A percentile compares a stretch with the other conserved stretches of the same genome.
phyloP scores from a whole-genome alignment of 495 filamentous ascomycete genomes.

The Penicillium goetzii region DNA sequence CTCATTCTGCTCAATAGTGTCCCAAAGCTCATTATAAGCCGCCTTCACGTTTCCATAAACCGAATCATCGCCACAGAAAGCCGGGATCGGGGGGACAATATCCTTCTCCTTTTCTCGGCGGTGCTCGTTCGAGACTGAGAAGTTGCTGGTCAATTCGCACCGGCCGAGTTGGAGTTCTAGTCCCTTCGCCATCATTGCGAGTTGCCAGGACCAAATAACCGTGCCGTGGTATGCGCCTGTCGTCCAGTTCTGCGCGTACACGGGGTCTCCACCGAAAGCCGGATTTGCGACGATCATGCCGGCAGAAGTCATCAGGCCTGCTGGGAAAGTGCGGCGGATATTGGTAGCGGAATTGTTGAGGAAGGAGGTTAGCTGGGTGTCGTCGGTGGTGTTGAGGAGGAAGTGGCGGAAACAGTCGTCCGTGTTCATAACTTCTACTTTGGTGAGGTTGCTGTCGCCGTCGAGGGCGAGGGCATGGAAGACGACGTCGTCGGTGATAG shows the following conservation, averaged over 20 bases:
- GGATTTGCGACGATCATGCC: conserved; percentile 66
- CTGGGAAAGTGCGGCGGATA: conserved; percentile 60
- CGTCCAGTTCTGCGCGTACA: conserved; percentile 56
- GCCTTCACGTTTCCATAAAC: conserved; percentile 54
- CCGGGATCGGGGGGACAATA: conserved; percentile 26
- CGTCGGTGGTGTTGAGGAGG: conserved; percentile 62
- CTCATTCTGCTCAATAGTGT: conserved; percentile 58
- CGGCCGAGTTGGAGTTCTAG: conserved; percentile 52
- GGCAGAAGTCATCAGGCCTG: conserved; percentile 59
- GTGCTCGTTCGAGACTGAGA: neutral
- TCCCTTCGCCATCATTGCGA: conserved; percentile 67
- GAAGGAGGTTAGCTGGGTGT: conserved; percentile 58
- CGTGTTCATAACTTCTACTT: conserved; percentile 64
- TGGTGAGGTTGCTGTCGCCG: conserved; percentile 51
- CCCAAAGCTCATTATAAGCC: conserved; percentile 65
- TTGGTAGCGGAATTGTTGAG: conserved; percentile 59
- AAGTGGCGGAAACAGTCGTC: conserved; percentile 68
- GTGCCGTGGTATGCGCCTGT: conserved; percentile 65
- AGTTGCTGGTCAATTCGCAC: conserved; percentile 37
- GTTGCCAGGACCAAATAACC: conserved; percentile 67
- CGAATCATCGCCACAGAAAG: conserved; percentile 52
- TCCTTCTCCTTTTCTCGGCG: neutral
- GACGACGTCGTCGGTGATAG: conserved; percentile 49
- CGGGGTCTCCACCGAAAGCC: conserved; percentile 55
- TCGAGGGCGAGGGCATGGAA: conserved; percentile 62